Evolutionary conservation across 1,284 basidiomycete species (phyloP).

Genomic region (Rhodofomes roseus): DNA sequence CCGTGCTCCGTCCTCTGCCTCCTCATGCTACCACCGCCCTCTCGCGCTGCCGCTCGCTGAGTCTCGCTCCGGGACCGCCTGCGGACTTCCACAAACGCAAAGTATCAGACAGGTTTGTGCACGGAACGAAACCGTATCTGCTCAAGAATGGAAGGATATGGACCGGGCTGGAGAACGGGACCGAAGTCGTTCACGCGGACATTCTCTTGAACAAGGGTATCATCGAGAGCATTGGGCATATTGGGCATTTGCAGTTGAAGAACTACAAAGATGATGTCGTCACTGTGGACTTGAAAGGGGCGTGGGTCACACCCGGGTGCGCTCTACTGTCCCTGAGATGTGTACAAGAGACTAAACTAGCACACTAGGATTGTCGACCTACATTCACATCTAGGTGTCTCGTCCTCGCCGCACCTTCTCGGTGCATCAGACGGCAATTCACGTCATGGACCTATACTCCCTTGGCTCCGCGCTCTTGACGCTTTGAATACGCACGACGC

Average conservation of each 20-base stretch:
- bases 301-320: conserved; percentile 39
- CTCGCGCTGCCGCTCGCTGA: conserved; percentile 24
- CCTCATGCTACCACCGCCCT: conserved; percentile 19
- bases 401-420: conserved; percentile 32
- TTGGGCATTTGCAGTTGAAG: conserved; percentile 7
- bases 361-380: conserved; percentile 47
- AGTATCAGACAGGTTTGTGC: conserved; percentile 48
- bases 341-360: background rate
- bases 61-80: conserved; percentile 33
- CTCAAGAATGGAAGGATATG: conserved; percentile 62
- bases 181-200: conserved; percentile 32
- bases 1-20: conserved; percentile 9
- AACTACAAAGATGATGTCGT: conserved; percentile 15
- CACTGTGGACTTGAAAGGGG: conserved; percentile 28
- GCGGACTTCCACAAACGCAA: conserved; percentile 37
- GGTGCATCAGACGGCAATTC: conserved; percentile 41
- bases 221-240: conserved; percentile 30
- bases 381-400: conserved; percentile 62
- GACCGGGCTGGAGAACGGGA: conserved; percentile 39
- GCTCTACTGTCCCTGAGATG: background rate
- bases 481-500: conserved; percentile 45
- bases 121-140: conserved; percentile 42
- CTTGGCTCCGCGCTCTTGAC: conserved; percentile 50
- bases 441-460: conserved; percentile 37
- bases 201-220: conserved; percentile 35